These are phyloP conservation scores for Mytilinidion resinicola DNA, from an alignment of 495 filamentous ascomycete species.

Conservation along the genomic window DNA sequence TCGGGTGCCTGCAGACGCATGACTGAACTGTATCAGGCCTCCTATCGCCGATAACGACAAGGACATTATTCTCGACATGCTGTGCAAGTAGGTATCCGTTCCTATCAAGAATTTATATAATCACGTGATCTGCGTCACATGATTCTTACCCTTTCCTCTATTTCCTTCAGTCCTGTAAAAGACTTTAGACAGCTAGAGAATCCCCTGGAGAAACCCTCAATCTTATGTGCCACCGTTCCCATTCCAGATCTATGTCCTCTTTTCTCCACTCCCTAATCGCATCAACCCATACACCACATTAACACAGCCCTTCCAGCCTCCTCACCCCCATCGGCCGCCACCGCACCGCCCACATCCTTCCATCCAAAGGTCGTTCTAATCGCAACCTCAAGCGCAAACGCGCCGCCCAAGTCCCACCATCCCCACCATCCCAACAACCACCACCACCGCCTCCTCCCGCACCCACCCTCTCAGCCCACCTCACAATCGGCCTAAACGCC, in stretches of 20 bases:
- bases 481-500: conserved; percentile 54
- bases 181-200: neutral
- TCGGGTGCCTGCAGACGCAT: neutral
- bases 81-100: conserved; percentile 29
- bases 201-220: neutral
- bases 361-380: conserved; percentile 43
- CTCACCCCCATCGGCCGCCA: conserved; percentile 52
- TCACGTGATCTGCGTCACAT: neutral
- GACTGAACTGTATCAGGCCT: conserved; percentile 22
- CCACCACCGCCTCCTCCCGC: conserved; percentile 30
- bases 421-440: neutral
- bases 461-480: conserved; percentile 45
- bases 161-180: neutral
- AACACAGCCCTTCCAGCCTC: conserved; percentile 38
- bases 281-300: conserved; percentile 1
- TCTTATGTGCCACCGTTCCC: too few species aligned
- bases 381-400: conserved; percentile 35
- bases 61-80: conserved; percentile 29
- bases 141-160: neutral
- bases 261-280: neutral
- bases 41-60: conserved; percentile 20
- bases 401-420: conserved; percentile 9
- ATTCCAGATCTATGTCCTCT: neutral
- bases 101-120: neutral
- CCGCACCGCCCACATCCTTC: conserved; percentile 40